Base-by-base conservation (phyloP, 2,329 filamentous ascomycete genomes). In the Cladosporium sp. region DNA sequence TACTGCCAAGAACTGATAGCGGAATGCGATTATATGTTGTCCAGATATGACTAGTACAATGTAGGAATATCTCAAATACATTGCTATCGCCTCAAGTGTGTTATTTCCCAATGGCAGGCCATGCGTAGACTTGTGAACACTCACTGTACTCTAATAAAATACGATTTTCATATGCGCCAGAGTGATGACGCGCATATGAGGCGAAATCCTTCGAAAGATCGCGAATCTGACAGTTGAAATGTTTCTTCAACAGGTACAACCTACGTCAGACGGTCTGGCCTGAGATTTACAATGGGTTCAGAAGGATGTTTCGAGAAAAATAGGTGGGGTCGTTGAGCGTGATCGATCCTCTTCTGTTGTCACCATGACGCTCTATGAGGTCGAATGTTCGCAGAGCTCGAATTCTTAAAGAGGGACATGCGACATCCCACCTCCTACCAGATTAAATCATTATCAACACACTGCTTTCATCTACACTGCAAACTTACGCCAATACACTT, bases 301-400 rank as follows among this genome's bases (percentile, higher is more conserved):
- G n/a, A n/a, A n/a, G n/a, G n/a, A n/a, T n/a, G n/a, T 58, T 16
- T 28, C 18, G 56, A 46, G 36, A 36, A 26, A 36, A 58, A 8
- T 46, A 53, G 48, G 48, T 62, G 59, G 59, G 59, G 59, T 62
- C 21, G 59, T 39, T 62, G 59, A 53, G 46, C 30, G 26, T 61
- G 58, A 61, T 61, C 58, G 58, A 61, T 51, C 58, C 26, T 60
- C 30, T 58, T 49, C 43, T 53, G 59, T 62, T 62, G 59, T 54
- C 59, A 49, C 48, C 48, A 62, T 62, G 59, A 62, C 59, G 59
- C 21, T 39, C 14, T 32, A 51, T 61, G 59, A 62, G n/a, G 59
- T 62, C 28, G 48, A 54, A 26, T 25, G 21, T 43, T 46, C 10
- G 39, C 39, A 46, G 39, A 46, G 39, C 30, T 53, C 30, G 43